phyloP scores from a whole-genome alignment of 257 asterid species.

The Solanum sitiens region DNA sequence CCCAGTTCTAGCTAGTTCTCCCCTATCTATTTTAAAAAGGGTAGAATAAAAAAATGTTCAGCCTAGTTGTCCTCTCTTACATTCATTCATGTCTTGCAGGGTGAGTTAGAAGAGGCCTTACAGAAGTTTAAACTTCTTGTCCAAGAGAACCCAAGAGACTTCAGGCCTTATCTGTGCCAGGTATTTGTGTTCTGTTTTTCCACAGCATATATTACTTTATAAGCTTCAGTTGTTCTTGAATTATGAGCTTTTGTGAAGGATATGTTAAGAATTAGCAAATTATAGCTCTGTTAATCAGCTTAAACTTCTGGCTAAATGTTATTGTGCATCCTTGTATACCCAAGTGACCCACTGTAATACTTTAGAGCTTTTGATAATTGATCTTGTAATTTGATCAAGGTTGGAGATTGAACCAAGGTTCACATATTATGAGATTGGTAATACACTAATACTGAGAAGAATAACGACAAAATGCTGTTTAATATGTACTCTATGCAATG shows the following conservation, averaged over 20 bases:
- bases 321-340: not conserved
- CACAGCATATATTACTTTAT: not conserved
- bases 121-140: conserved; percentile 56
- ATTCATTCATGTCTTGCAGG: conserved; percentile 36
- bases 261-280: not conserved
- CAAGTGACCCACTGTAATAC: not conserved
- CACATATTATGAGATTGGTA: not conserved
- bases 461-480: not conserved
- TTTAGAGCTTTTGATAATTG: not conserved
- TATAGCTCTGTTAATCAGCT: not conserved
- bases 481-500: not conserved
- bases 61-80: not conserved
- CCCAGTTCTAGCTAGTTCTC: not conserved
- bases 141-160: conserved; percentile 86
- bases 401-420: not conserved
- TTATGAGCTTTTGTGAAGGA: not conserved
- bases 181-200: conserved; percentile 11
- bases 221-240: not conserved
- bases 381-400: not conserved
- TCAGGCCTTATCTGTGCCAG: conserved; percentile 91
- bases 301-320: not conserved
- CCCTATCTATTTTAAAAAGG: not conserved
- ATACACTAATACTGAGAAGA: not conserved
- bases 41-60: not conserved
- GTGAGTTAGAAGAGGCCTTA: conserved; percentile 73